Conservation (phyloP, 192 early-diverging fungal species). For the Powellomyces hirtus region DNA sequence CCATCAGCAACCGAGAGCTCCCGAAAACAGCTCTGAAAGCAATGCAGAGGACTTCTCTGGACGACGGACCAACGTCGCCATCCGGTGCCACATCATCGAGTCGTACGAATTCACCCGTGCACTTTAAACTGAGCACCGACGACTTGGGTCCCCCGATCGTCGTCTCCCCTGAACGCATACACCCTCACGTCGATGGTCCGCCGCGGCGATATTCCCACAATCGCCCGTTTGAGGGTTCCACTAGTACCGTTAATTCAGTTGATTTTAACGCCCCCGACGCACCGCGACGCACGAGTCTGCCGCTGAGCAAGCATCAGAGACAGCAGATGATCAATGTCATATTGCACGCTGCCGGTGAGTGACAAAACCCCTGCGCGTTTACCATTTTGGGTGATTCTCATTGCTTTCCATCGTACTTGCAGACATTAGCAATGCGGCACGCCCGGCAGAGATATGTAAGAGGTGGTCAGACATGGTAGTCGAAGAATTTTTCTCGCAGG, state of each 20-base stretch:
- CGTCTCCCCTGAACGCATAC: neutral
- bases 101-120: conserved; percentile 2
- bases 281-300: conserved; percentile 8
- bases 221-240: too few species aligned
- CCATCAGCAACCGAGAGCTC: too few species aligned
- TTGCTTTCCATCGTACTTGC: neutral
- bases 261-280: too few species aligned
- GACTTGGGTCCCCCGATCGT: neutral
- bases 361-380: neutral
- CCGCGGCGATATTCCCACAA: too few species aligned
- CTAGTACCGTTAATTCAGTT: too few species aligned
- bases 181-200: too few species aligned
- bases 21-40: too few species aligned
- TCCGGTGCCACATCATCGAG: too few species aligned
- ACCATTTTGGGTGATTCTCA: neutral
- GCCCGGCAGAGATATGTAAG: conserved; percentile 82
- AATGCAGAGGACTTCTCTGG: too few species aligned
- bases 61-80: too few species aligned
- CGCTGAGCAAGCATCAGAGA: conserved; percentile 13
- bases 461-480: conserved; percentile 88
- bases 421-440: conserved; percentile 84
- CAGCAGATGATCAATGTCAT: conserved; percentile 55
- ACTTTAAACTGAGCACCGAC: neutral
- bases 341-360: conserved; percentile 71
- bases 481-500: conserved; percentile 83